These are phyloP conservation scores for Aciculosporium take DNA, from an alignment of 2,329 filamentous ascomycete genomes.

Conservation along the genomic window DNA sequence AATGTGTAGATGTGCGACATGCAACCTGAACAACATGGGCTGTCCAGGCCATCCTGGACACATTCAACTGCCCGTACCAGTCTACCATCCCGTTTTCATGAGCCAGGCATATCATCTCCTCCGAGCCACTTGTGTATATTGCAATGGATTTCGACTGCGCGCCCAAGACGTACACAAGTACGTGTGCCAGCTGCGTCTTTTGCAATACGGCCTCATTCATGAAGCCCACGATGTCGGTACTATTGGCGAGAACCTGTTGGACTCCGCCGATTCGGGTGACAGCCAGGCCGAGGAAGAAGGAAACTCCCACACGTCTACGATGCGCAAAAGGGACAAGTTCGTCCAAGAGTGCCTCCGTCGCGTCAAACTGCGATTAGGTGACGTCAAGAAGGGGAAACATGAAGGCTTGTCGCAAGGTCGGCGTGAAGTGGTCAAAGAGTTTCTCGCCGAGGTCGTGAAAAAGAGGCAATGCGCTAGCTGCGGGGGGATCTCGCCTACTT, in stretches of 20 bases:
- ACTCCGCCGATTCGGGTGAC: slow-evolving; percentile 27
- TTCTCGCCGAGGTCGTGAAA: slow-evolving; percentile 58
- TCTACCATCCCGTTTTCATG: slow-evolving; percentile 95
- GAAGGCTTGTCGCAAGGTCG: slow-evolving; percentile 70
- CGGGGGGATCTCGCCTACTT: slow-evolving; percentile 61
- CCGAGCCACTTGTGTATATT: slow-evolving; percentile 80
- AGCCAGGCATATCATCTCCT: slow-evolving; percentile 79
- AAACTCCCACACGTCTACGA: slow-evolving; percentile 34
- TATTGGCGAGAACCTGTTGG: slow-evolving; percentile 25
- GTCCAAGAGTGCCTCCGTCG: slow-evolving; percentile 57
- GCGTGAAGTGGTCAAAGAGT: slow-evolving; percentile 63
- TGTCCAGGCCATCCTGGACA: slow-evolving; percentile 93
- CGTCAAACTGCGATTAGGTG: slow-evolving; percentile 34
- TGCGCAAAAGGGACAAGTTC: slow-evolving; percentile 45
- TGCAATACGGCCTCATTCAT: slow-evolving; percentile 69
- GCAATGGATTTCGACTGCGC: slow-evolving; percentile 71
- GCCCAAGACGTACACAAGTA: slow-evolving; percentile 64
- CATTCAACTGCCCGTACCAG: slow-evolving; percentile 81
- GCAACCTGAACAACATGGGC: slow-evolving; percentile 63
- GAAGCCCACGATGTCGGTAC: slow-evolving; percentile 48
- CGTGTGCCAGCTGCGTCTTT: slow-evolving; percentile 68
- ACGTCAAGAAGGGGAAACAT: slow-evolving; percentile 54
- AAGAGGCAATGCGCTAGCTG: slow-evolving; percentile 55
- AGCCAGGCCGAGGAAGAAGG: slow-evolving; percentile 54
- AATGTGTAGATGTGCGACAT: slow-evolving; percentile 66